Evolutionary conservation across 2,329 filamentous ascomycete species (phyloP), one percentile per base, ranked within the genome.

Genomic region (Calonectria ilicicola): DNA sequence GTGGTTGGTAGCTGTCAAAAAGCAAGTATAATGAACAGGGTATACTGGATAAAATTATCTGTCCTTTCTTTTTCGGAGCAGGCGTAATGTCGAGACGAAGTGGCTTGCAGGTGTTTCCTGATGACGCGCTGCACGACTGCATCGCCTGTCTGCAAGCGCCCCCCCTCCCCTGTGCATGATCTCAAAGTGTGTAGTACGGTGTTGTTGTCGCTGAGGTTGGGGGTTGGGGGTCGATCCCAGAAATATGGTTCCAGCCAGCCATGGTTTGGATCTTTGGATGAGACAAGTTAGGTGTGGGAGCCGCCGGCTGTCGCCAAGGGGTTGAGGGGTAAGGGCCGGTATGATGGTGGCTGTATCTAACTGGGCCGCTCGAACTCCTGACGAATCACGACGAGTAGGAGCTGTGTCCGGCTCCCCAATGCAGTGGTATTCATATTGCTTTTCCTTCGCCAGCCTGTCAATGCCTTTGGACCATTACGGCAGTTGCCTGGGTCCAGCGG

Each of bases 71-170:
- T 40, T 60, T 40, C 35, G 26, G 46, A 47, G 47, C 49, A 67
- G 53, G 65, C 51, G n/a, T 21, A 67, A 60, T 21, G 32, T 49
- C 32, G 67, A 44, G 21, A 46, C 46, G 21, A 40, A 56, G 67
- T 69, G 69, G 58, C 67, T 72, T 74, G 60, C 64, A 72, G 69
- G 44, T 32, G 60, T 65, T 44, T 72, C 49, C 49, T 65, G 65
- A 67, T 63, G 62, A 67, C 46, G 49, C 47, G 63, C 66, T 44
- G 64, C 51, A 70, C 46, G 29, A 60, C 60, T 67, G 47, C 51
- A 74, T 75, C 64, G 46, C 60, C 21, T 75, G 26, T 65, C 60
- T 47, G 47, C 67, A 65, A 65, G 35, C 56, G 5, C 9, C 32
- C 32, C 29, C 46, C 32, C 32, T 21, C 46, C 21, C 44, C 23